Base-by-base conservation (phyloP, 2,329 filamentous ascomycete species). In the Juglanconis oblonga region DNA sequence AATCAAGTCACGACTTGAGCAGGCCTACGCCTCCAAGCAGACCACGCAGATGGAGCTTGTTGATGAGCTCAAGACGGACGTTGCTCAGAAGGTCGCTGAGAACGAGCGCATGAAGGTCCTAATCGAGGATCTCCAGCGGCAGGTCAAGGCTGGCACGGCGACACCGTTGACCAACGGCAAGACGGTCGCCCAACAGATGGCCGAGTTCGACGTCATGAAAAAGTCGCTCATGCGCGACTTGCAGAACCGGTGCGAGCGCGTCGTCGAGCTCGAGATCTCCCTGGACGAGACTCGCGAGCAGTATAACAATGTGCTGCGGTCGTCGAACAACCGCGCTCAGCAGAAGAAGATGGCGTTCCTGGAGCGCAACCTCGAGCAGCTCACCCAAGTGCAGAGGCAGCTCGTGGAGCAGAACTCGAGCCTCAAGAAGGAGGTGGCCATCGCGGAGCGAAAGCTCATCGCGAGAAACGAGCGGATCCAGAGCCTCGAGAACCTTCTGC, bases 271-370 rank as follows among this genome's bases (percentile, higher is more conserved):
- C 33, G 95, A 99, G 76, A 99, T 99, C 70, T 96, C 91, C 40
- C 84, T 99, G 54, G 95, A 99, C 72, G 93, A 97, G 80, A 97
- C 95, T 1, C 87, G 95, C 58, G 95, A 99, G 80, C 95, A 99
- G 78, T 99, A 99, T 80, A 98, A 99, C 81, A 97, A 97, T 69
- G 95, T 99, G 62, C 84, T 99, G 61, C 89, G 94, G 59, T 95
- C 92, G 53, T 97, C 92, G 67, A 99, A 99, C 81, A 98, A 96
- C 81, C 90, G 95, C 62, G 94, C 95, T 31, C 95, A 99, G 79
- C 95, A 99, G 78, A 99, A 99, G 89, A 99, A 99, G 85, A 98
- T 99, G 91, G 96, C 95, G 14, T 99, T 99, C 84, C 79, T 99
- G 54, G 95, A 99, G 80, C 89, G 95, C 72, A 99, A 99, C 73